Percentiles rank a stretch among this genome's conserved stretches.
phyloP scores from a whole-genome alignment of 495 filamentous ascomycete genomes.

The Daldinia grandis region DNA sequence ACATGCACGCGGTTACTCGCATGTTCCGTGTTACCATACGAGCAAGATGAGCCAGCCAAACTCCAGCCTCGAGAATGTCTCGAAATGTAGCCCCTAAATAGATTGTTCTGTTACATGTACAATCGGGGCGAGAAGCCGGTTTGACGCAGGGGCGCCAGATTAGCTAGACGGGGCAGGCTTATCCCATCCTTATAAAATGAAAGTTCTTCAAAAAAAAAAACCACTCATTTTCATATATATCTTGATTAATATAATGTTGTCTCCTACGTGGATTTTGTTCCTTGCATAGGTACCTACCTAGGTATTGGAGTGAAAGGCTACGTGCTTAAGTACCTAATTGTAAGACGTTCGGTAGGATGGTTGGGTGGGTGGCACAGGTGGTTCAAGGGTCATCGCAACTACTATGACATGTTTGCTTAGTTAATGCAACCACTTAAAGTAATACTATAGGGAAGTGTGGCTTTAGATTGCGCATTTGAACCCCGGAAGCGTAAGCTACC shows the following conservation, averaged over 20 bases:
- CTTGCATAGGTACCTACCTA: too few species aligned
- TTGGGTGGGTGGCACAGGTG: background rate
- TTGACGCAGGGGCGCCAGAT: background rate
- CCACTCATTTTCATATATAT: background rate
- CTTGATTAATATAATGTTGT: background rate
- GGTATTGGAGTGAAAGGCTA: conserved; percentile 19
- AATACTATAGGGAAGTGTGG: conserved; percentile 3
- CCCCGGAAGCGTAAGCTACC: conserved; percentile 10
- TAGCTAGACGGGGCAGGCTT: background rate
- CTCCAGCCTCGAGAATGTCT: conserved; percentile 1
- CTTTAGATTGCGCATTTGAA: conserved; percentile 17
- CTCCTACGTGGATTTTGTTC: background rate
- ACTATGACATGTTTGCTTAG: background rate
- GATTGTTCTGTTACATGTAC: background rate
- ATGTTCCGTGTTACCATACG: conserved; percentile 18
- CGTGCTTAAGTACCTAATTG: conserved; percentile 28
- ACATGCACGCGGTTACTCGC: conserved; percentile 25
- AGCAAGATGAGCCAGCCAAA: conserved; percentile 5
- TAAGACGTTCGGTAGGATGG: conserved; percentile 9
- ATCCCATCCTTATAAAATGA: too few species aligned
- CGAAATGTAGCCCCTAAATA: background rate
- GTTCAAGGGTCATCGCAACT: background rate
- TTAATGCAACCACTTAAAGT: background rate
- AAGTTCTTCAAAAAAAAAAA: too few species aligned
- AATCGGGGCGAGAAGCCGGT: background rate